Evolutionary conservation across 2,329 filamentous ascomycete genomes (phyloP), one percentile per base, ranked within the genome.

Genomic region (Aspergillus ochraceus): DNA sequence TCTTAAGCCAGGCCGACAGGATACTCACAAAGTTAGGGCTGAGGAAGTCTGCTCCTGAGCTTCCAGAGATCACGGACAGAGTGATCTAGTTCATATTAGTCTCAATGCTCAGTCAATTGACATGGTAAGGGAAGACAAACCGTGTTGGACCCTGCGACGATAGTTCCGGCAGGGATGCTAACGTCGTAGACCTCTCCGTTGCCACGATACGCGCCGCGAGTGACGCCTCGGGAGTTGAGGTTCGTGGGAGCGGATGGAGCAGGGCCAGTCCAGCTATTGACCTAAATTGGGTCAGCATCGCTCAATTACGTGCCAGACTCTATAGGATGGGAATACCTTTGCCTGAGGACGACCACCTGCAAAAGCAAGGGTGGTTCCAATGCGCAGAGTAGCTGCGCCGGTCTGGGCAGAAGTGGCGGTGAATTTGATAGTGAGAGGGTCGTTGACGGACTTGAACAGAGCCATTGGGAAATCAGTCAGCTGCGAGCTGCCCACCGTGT

Each of bases 281-380:
- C 78, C n/a, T 42, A n/a, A 6, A 17, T 39, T 30, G 17, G 55
- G 46, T 57, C 19, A 26, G 62, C 57, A 49, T 53, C 17, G n/a
- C 45, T 26, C 6, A 14, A 45, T 26, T 4, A n/a, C 4, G 5
- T 39, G 6, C 4, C 4, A 12, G n/a, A 19, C 4, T n/a, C 26
- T 29, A 8, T 29, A 9, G 26, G 8, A n/a, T 30, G 26, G 2
- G 4, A 32, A 20, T 58, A 71, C 68, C 17, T 73, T 79, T 11
- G 81, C 81, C 46, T 80, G 77, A 0, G 87, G 87, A 11, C 87
- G 79, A 6, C 79, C 85, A 22, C 86, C 83, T 0, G 83, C 82
- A 63, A 88, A 89, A 1, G 83, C 79, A 22, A 90, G 77, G 0
- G 87, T 90, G 0, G 87, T 90, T 5, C 85, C 86, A 60, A 90